Evolutionary conservation across 306 rosid species (phyloP), one percentile per base, ranked within the genome.

Genomic region (Inga oerstediana): DNA sequence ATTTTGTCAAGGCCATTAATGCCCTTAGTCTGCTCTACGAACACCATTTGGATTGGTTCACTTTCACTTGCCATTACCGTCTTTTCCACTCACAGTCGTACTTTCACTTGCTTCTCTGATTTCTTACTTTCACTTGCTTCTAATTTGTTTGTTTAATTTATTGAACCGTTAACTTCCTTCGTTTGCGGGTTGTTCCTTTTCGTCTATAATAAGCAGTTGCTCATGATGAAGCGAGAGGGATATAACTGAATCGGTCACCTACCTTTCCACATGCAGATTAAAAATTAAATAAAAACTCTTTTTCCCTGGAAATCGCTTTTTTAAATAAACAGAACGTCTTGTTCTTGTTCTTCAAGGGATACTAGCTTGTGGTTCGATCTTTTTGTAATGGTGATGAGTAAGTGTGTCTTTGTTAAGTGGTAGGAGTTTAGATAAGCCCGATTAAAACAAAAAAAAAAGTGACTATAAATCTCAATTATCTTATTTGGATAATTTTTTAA

Each of bases 1-100:
- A 92, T 62, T 85, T 87, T 92, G 30, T 79, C 81, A n/a, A 92
- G 86, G 10, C 96, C 93, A 90, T 90, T 83, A 7, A 64, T 41
- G 39, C 86, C 96, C 82, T 2, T 71, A 61, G 81, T 49, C 14
- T 80, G 87, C 79, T 92, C 84, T 8, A 92, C 93, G 46, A 76
- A 81, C 24, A 70, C 84, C 69, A 54, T 48, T 75, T 72, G 82
- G 72, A 77, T 69, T 3, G 2, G 24, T 27, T 12, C 22, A 3
- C 3, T 64, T 64, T 0, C 19, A 4, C 20, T 30, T 5, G 19
- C 70, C 79, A 75, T 75, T 70, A 85, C 85, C 48, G 1, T 52
- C 59, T 49, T 49, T 24, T 65, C 44, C 34, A 27, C 35, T 6
- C 64, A 27, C 43, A 6, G 43, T 39, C 43, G 43, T 39, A 11